Conservation (phyloP, 139 green algal genomes). For the Coelastrella sp. region DNA sequence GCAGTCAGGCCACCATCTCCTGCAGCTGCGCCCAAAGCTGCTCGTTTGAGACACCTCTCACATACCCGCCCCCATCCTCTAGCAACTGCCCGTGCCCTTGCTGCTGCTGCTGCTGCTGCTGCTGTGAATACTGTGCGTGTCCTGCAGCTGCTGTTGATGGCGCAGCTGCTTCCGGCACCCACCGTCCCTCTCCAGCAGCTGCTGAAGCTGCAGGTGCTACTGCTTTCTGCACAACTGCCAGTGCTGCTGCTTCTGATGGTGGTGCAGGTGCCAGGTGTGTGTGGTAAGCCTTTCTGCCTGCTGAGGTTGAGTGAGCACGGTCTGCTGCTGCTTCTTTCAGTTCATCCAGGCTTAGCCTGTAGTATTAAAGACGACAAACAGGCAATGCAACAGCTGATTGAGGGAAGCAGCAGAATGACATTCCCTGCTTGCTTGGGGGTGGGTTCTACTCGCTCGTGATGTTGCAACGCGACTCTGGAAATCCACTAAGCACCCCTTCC, state of each 20-base stretch:
- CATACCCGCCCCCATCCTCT: background rate
- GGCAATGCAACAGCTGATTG: background rate
- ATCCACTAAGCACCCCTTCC: too few species aligned
- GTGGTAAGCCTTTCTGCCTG: background rate
- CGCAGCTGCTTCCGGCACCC: too few species aligned
- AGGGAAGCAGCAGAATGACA: background rate
- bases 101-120: background rate
- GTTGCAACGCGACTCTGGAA: too few species aligned
- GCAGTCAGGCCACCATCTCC: background rate
- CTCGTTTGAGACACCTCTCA: background rate
- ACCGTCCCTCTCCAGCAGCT: too few species aligned
- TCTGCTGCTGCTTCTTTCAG: background rate
- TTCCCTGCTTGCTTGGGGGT: too few species aligned
- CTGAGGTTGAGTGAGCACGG: background rate
- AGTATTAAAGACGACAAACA: background rate
- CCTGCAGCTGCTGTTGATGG: too few species aligned
- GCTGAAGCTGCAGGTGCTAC: too few species aligned
- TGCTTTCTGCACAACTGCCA: background rate
- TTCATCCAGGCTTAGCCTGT: background rate
- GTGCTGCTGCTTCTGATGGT: constrained; percentile 11
- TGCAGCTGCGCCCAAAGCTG: background rate
- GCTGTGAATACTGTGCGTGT: too few species aligned
- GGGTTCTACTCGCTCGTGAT: too few species aligned
- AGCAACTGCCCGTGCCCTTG: background rate
- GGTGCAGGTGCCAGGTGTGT: constrained; percentile 2